Base-by-base conservation (phyloP, 2,329 filamentous ascomycete species). In the Didymella segeticola region DNA sequence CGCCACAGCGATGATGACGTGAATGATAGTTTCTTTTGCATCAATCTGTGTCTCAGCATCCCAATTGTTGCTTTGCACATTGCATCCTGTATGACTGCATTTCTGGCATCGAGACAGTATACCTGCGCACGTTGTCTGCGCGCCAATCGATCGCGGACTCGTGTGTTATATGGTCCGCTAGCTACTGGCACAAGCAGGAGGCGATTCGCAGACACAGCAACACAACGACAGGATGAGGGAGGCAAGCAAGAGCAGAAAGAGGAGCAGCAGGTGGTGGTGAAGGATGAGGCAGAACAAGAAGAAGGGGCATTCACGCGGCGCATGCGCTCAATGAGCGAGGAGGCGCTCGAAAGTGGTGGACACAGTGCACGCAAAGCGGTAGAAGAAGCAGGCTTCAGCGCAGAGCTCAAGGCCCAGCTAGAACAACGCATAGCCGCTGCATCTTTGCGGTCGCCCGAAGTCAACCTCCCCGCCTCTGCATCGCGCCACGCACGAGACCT, bases 401-500 rank as follows among this genome's bases (percentile, higher is more conserved):
- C 86, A 43, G 83, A 86, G 5, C 70, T 88, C 59, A 85, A 83
- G 70, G 75, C 73, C 48, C 73, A 82, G 63, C 73, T 88, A 10
- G 83, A 86, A 70, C 83, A 85, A 60, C 80, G 83, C 53, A 82
- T 88, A 49, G 80, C 82, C 2, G 78, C 77, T 43, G 79, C 82
- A n/a, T 77, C 77, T 26, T 86, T 87, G 62, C 77, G 75, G 2
- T 80, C 86, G 51, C 81, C 83, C 2, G 75, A 84, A 62, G 77
- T 76, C 5, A 74, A 80, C 29, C 73, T 86, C 69, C 83, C 84
- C 30, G 76, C 82, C 4, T 82, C 83, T n/a, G 86, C 89, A 11
- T 87, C 89, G 14, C 81, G 82, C 62, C 88, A 87, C 11, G 89
- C 88, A 2, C 82, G 86, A 55, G 84, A 88, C 43, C 83, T 87